Evolutionary conservation across 768 basidiomycete species (phyloP), one percentile per base, ranked within the genome.

Genomic region (Mrakia frigida): DNA sequence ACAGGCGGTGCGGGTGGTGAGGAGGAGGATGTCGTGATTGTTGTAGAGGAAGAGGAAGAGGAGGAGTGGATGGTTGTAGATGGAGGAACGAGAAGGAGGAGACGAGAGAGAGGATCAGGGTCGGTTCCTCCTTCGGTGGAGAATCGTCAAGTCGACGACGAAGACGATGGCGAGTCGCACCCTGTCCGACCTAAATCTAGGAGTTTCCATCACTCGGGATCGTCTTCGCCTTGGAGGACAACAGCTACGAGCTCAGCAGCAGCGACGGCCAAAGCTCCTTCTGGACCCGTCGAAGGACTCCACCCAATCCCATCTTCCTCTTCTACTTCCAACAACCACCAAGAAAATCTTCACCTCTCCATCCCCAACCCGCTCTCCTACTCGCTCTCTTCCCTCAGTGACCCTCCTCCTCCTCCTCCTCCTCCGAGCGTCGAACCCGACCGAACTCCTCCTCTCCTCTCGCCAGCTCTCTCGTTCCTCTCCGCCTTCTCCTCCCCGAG

Each of bases 381-480:
- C 35, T 72, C 71, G 6, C 71, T 56, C 56, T 56, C 56, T 9
- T 25, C 56, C 23, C 56, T 56, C 56, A 13, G 11, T 10, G 56
- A 56, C 4, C 56, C 23, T 23, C 6, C 65, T 43, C 39, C 14
- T 35, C 65, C 56, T 6, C 28, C 52, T 28, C 70, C 50, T 25
- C 31, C 16, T 53, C 3, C n/a, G 6, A 21, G 13, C 31, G 10
- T 9, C n/a, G 9, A 10, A 7, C 23, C 53, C 39, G 61, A 65
- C 31, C 31, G 60, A 53, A 72, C 76, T 16, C 63, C 76, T 18
- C 3, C 52, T 21, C 21, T 52, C 25, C 76, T 65, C n/a, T 77
- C 76, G 21, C 76, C 76, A 5, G 76, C 76, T 2, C 53, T 33
- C 25, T 77, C 76, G n/a, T 77, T 77, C 76, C 63, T 77, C 16